phyloP scores from a whole-genome alignment of 1,284 basidiomycete species.

The Entoloma clypeatum region DNA sequence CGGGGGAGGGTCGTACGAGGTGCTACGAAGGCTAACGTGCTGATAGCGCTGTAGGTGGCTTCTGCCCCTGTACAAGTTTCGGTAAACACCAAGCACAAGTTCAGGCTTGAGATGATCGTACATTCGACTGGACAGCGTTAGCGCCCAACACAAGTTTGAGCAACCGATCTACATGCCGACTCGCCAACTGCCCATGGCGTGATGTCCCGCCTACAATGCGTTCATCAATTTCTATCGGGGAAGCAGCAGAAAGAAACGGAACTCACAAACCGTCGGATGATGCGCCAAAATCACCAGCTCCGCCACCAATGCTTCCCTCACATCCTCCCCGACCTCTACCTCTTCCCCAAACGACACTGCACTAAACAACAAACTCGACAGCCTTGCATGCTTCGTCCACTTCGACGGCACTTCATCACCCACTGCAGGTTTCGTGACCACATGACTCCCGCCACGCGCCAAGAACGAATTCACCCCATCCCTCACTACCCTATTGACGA shows the following conservation, averaged over 20 bases:
- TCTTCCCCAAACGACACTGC: slow-evolving; percentile 42
- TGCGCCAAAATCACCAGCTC: slow-evolving; percentile 70
- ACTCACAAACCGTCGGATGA: slow-evolving; percentile 65
- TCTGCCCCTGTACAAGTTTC: slow-evolving; percentile 49
- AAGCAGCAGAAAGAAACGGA: slow-evolving; percentile 5
- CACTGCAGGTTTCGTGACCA: slow-evolving; percentile 17
- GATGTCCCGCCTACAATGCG: slow-evolving; percentile 43
- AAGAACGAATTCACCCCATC: slow-evolving; percentile 53
- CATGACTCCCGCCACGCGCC: too few relatives aligned
- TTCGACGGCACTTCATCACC: slow-evolving; percentile 26
- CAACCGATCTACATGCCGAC: slow-evolving; percentile 45
- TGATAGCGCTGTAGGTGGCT: slow-evolving; percentile 73
- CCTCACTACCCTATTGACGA: slow-evolving; percentile 50
- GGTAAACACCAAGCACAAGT: too few relatives aligned
- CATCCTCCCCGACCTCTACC: slow-evolving; percentile 35
- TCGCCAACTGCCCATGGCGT: slow-evolving; percentile 55
- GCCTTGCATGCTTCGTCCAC: slow-evolving; percentile 44
- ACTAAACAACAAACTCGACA: slow-evolving; percentile 50
- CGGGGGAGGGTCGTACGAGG: slow-evolving; percentile 65
- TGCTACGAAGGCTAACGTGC: slow-evolving; percentile 77
- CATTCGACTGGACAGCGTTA: slow-evolving; percentile 41
- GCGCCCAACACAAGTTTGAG: slow-evolving; percentile 48
- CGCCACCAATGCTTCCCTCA: too few relatives aligned
- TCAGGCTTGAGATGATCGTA: slow-evolving; percentile 21
- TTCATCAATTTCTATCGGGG: background rate